Evolutionary conservation across 73 alveolate species (phyloP).

Genomic region (Tetrahymena elliotti): DNA sequence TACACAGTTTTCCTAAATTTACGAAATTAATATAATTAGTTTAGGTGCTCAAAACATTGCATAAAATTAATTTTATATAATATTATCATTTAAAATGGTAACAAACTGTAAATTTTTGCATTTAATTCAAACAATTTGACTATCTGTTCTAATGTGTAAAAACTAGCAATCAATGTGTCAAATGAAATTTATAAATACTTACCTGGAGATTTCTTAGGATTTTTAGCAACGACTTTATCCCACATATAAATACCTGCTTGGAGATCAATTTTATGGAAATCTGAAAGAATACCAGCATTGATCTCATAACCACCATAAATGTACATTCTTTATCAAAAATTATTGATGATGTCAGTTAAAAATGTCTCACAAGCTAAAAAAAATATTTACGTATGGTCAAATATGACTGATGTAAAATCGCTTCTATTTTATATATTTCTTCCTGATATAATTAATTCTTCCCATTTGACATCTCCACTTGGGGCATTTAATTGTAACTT

Average conservation of each 20-base stretch:
- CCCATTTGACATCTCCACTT: neutral
- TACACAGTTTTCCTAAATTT: conserved; percentile 64
- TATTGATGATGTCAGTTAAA: neutral
- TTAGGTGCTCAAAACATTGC: no score
- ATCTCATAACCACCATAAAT: conserved; percentile 42
- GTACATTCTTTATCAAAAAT: neutral
- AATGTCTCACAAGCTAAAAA: neutral
- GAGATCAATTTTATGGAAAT: conserved; percentile 9
- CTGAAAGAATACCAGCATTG: conserved; percentile 30
- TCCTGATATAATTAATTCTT: neutral
- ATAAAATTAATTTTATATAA: no score
- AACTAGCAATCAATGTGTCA: neutral
- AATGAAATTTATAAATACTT: neutral
- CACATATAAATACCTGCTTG: neutral
- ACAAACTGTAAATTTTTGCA: no score
- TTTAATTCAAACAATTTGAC: no score
- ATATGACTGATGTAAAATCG: neutral
- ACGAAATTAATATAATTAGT: neutral
- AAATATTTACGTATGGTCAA: neutral
- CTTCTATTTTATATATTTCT: neutral
- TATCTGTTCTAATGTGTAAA: no score
- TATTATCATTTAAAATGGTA: no score
- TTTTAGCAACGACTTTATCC: neutral
- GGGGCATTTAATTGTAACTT: neutral
- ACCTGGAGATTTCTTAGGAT: neutral